Percentiles rank a stretch among this genome's conserved stretches.
Conservation (phyloP, 331 rosid species). For the Dryas integrifolia region DNA sequence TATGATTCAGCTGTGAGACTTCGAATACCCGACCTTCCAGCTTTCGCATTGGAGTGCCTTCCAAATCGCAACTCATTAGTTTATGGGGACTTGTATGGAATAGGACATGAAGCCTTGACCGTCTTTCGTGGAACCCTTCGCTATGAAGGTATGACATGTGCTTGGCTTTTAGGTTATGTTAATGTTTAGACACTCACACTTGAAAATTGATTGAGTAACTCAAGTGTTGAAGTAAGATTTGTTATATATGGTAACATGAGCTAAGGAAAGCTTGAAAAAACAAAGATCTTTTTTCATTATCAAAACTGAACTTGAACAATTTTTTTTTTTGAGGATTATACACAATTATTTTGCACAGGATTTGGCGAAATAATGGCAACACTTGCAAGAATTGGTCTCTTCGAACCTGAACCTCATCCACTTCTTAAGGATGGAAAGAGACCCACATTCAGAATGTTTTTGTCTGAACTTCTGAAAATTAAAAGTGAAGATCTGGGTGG, state of each 20-base stretch:
- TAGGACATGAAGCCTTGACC: slow-evolving; percentile 75
- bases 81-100: slow-evolving; percentile 80
- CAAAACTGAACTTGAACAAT: no score
- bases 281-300: no score
- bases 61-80: slow-evolving; percentile 83
- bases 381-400: slow-evolving; percentile 73
- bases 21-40: slow-evolving; percentile 76
- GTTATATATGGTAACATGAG: background rate
- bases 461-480: slow-evolving; percentile 61
- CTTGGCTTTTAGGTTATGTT: slow-evolving; percentile 9
- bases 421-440: slow-evolving; percentile 49
- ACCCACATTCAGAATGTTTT: slow-evolving; percentile 54
- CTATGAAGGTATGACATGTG: slow-evolving; percentile 66
- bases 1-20: slow-evolving; percentile 73
- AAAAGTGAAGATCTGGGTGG: slow-evolving; percentile 30
- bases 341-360: slow-evolving; percentile 38
- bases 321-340: background rate
- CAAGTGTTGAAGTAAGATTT: background rate
- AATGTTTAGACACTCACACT: slow-evolving; percentile 15
- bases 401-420: slow-evolving; percentile 53
- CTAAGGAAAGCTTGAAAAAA: no score
- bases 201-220: slow-evolving; percentile 6
- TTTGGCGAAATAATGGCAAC: slow-evolving; percentile 83
- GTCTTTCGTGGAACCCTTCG: slow-evolving; percentile 95
- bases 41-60: slow-evolving; percentile 84